Base-by-base conservation (phyloP, 2,329 filamentous ascomycete species). In the Salinomyces thailandicus region DNA sequence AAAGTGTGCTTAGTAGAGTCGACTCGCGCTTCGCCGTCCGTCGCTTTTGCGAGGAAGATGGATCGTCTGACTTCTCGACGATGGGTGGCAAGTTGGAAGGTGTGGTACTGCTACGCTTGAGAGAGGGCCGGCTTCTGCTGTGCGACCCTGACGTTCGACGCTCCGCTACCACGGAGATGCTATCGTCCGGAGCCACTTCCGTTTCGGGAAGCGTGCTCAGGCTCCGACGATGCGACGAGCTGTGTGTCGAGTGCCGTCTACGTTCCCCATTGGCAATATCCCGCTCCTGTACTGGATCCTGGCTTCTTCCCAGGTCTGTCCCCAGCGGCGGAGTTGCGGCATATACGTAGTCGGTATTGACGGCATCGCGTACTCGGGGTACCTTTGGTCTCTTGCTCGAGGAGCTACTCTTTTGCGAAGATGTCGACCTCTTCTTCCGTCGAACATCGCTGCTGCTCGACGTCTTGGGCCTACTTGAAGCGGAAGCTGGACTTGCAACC, bases 111-210 rank as follows among this genome's bases (percentile, higher is more conserved):
- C 41, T 45, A 7, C 49, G 35, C 19, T 39, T 40, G 13, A 46
- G 31, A 7, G 44, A 43, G 13, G 47, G 43, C 12, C 45, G 35
- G 22, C 36, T 35, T 18, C 15, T 28, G 3, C 28, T 27, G 5
- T 28, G 16, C 8, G 37, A 33, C 15, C 37, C 15, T 9, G 31
- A 33, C 24, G 37, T 16, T 31, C 33, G 37, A 11, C 37, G 35
- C 31, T 35, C 31, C 9, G 34, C 40, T 5, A 39, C 35, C 34
- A 36, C 15, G 5, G 54, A 57, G 18, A 56, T 50, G 36, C 53
- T 57, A 36, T 57, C 54, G 32, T 54, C 47, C 7, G 54, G 52
- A 7, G 46, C 52, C 5, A 56, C 37, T 31, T 55, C 37, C 5
- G 28, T n/a, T 16, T 44, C 38, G 12, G 32, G 6, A 6, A 32